Conservation (phyloP, 106 monocot genomes). For the Dendrobium huoshanense region DNA sequence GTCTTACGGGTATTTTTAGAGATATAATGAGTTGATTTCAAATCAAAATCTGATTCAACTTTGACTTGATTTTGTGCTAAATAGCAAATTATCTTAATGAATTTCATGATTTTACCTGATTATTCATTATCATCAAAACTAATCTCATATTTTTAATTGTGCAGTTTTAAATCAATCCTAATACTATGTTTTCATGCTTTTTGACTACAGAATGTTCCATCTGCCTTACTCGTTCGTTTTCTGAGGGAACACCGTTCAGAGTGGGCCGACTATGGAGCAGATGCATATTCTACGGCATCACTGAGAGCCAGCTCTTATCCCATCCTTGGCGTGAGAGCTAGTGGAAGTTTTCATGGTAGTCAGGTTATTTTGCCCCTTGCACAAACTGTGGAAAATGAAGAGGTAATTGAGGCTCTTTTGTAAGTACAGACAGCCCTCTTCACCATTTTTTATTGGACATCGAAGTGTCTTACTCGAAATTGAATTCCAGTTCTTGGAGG, state of each 20-base stretch:
- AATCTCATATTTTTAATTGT: background rate
- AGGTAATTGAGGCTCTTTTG: slow-evolving; percentile 31
- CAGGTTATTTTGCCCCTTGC: slow-evolving; percentile 85
- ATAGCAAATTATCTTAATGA: no score
- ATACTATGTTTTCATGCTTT: slow-evolving; percentile 2
- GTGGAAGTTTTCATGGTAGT: slow-evolving; percentile 54
- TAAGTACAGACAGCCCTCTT: background rate
- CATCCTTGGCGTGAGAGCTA: slow-evolving; percentile 43
- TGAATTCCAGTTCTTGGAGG: slow-evolving; percentile 70
- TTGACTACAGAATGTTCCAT: slow-evolving; percentile 59
- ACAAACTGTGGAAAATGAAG: slow-evolving; percentile 85
- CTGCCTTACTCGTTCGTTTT: slow-evolving; percentile 69
- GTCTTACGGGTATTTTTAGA: no score
- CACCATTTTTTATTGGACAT: background rate
- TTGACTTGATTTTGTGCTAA: no score
- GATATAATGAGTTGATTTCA: no score
- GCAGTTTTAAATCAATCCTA: background rate
- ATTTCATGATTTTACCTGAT: background rate
- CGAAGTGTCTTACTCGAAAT: background rate
- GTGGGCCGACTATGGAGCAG: slow-evolving; percentile 86
- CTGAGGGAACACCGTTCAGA: slow-evolving; percentile 91
- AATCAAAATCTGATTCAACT: no score
- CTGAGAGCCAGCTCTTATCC: slow-evolving; percentile 49
- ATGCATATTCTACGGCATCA: slow-evolving; percentile 65
- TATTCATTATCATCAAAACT: background rate